phyloP scores from a whole-genome alignment of 1,284 basidiomycete genomes.

The Pseudozyma sp. region DNA sequence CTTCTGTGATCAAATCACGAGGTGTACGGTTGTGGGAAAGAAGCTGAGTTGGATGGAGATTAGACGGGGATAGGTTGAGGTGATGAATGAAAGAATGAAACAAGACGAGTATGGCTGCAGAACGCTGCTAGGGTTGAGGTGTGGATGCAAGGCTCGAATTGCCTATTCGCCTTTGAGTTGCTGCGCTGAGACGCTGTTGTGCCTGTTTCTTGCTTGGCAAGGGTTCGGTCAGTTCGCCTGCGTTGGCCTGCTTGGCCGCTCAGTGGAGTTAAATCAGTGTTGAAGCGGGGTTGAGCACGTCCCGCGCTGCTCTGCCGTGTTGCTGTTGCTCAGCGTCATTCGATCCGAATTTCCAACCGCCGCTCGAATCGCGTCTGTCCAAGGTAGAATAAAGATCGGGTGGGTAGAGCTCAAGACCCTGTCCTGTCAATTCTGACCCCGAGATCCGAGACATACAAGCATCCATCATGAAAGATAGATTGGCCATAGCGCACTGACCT shows the following conservation, averaged over 20 bases:
- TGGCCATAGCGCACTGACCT: conserved; percentile 18
- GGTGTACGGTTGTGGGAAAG: not conserved
- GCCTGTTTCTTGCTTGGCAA: conserved; percentile 4
- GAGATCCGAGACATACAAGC: conserved; percentile 20
- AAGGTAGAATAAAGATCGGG: conserved; percentile 1
- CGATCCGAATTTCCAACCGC: conserved; percentile 24
- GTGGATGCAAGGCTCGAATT: not conserved
- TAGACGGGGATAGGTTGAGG: conserved; percentile 18
- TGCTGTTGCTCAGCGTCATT: conserved; percentile 18
- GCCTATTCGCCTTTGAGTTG: not conserved
- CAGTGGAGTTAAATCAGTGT: conserved; percentile 23
- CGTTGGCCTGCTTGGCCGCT: not conserved
- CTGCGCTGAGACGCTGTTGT: conserved; percentile 18
- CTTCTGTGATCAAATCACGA: too few species aligned
- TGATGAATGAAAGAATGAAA: not conserved
- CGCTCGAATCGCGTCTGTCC: conserved; percentile 10
- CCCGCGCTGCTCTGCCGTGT: conserved; percentile 6
- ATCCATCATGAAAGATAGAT: conserved; percentile 1
- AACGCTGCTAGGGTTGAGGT: not conserved
- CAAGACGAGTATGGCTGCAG: too few species aligned
- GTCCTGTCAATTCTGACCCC: conserved; percentile 3
- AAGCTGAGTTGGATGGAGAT: conserved; percentile 17
- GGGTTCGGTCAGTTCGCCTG: conserved; percentile 14
- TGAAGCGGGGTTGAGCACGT: conserved; percentile 8
- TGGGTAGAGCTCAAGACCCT: conserved; percentile 11